Evolutionary conservation across 2,329 filamentous ascomycete genomes (phyloP), one percentile per base, ranked within the genome.

Genomic region (Alternaria sp.): DNA sequence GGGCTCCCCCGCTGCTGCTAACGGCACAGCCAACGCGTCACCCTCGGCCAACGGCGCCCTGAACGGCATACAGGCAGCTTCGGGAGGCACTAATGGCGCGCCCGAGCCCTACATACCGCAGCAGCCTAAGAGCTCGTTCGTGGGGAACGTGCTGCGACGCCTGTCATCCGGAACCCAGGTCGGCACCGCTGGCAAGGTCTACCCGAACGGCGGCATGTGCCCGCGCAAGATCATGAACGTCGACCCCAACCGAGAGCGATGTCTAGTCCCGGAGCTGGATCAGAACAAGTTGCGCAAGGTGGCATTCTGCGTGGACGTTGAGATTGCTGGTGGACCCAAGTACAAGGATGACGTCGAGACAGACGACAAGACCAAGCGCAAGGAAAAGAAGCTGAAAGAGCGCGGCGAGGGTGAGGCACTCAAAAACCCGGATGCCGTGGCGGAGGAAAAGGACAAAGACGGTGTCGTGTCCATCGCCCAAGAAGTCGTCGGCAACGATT

Each of bases 231-330:
- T 97, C 8, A 83, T 98, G 82, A 99, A 99, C 74, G 85, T 97
- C 47, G 93, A 98, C 76, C 88, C 83, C 9, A 86, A 90, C 69
- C 88, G 96, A 45, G 90, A 95, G 74, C 85, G 96, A 67, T 97
- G 93, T 77, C 86, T 88, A 23, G 88, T 98, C 28, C 83, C 88
- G 5, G 94, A 97, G 69, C 84, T 99, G 50, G 90, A 93, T 68
- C 88, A 90, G 73, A 88, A 88, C 52, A 97, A 96, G 77, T 81
- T 99, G 63, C 88, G 93, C 57, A 89, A 93, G 57, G 96, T 99
- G 0, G 92, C 95, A 0, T 99, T 99, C 75, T 97, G 93, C 71
- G 96, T 99, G 3, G 96, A 99, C 75, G 94, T 99, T 5, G 96
- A 99, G 79, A 97, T 99, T 74, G 95, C 95, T 4, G 93, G 93